Evolutionary conservation across 371 early-diverging fungal genomes (phyloP).

Genomic region (Funneliformis caledonium): DNA sequence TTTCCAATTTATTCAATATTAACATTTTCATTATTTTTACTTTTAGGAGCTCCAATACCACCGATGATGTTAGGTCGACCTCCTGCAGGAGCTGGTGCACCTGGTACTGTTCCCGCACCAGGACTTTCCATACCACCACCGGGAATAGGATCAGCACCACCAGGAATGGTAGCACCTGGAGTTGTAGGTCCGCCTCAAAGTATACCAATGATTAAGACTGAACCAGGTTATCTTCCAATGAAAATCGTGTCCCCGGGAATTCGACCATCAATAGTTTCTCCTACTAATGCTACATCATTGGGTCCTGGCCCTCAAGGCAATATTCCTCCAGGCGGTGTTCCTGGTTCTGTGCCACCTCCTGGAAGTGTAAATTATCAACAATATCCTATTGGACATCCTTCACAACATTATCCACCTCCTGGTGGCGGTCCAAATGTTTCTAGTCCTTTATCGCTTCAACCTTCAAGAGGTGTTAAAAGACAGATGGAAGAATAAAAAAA

Average conservation of each 20-base stretch:
- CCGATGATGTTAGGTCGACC: constrained; percentile 10
- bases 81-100: neutral
- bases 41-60: neutral
- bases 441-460: neutral
- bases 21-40: too few relatives aligned
- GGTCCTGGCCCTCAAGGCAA: neutral
- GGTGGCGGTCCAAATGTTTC: neutral
- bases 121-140: constrained; percentile 2
- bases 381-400: neutral
- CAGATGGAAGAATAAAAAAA: constrained; percentile 13
- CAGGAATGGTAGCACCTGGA: constrained; percentile 4
- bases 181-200: neutral
- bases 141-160: constrained; percentile 28
- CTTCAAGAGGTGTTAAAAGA: constrained; percentile 15
- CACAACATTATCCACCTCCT: neutral
- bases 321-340: neutral
- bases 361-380: neutral
- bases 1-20: too few relatives aligned
- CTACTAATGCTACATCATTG: neutral
- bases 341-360: neutral
- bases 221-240: neutral
- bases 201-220: neutral
- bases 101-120: constrained; percentile 17
- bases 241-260: neutral
- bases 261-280: neutral